A percentile compares a stretch with the other conserved stretches of the same genome.
Conservation (phyloP, 306 rosid species). For the Glycine soja region DNA sequence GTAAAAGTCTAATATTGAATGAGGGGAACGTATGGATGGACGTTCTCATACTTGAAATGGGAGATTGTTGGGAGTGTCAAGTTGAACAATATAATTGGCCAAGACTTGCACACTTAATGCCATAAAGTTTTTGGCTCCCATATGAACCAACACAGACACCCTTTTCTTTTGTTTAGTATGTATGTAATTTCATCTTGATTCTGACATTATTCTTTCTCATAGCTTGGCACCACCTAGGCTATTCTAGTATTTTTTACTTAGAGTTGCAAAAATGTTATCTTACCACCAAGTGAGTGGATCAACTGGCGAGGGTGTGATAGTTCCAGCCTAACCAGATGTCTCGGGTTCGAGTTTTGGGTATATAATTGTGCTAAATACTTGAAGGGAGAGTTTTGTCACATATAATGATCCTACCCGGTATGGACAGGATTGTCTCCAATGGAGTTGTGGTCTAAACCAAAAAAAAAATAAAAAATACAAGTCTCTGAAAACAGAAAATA, state of each 20-base stretch:
- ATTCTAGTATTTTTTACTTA: neutral
- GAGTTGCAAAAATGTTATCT: neutral
- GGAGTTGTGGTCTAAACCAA: too few species aligned
- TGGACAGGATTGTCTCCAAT: too few species aligned
- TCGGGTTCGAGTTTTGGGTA: too few species aligned
- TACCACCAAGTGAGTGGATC: too few species aligned
- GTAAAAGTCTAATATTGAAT: too few species aligned
- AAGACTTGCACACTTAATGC: neutral
- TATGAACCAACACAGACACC: neutral
- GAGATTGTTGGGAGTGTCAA: neutral
- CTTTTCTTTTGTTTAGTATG: neutral
- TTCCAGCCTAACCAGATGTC: too few species aligned
- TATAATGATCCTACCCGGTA: too few species aligned
- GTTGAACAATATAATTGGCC: neutral
- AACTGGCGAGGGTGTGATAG: too few species aligned
- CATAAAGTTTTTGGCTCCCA: neutral
- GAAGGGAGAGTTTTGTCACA: too few species aligned
- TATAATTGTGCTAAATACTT: too few species aligned
- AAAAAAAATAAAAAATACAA: neutral
- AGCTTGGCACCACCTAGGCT: neutral
- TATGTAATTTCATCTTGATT: slow-evolving; percentile 8
- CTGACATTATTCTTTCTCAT: neutral
- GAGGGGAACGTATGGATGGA: too few species aligned
- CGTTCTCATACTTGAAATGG: too few species aligned
- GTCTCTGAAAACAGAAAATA: neutral